Evolutionary conservation across 768 basidiomycete genomes (phyloP), one percentile per base, ranked within the genome.

Genomic region (Suillus fuscotomentosus): DNA sequence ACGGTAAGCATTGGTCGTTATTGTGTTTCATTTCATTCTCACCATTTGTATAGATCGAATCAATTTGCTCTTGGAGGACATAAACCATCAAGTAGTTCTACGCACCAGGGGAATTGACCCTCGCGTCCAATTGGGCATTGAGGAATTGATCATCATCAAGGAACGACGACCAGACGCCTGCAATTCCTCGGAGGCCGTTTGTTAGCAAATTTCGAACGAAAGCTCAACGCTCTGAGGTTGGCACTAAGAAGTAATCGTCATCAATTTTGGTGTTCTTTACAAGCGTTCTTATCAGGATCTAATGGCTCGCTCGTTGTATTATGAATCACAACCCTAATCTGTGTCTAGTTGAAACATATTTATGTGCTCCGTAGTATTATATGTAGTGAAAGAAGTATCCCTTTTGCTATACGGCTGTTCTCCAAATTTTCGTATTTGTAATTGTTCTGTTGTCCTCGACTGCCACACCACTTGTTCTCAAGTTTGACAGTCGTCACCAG

Each of bases 141-240:
- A 31, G 31, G 31, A 31, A 31, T 31, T 31, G 31, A 31, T 31
- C 6, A 31, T 31, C 31, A 31, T 31, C 31, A 31, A 31, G 31
- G 6, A 31, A 31, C 36, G 36, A 38, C 36, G 1, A 36, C 9
- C 2, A 38, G 36, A 38, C 36, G 27, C 60, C 60, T 24, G 59
- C 67, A 2, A 38, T 38, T 27, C 22, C 45, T 24, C 43, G 51
- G n/a, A 70, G 70, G 34, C 56, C 60, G 20, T 43, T 67, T 9
- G 36, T 68, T 34, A 70, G 66, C 45, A 47, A 60, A 9, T 68
- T 43, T 7, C 17, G 17, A 9, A 45, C 43, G 20, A 45, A 39
- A 7, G 63, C 71, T 34, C 71, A 70, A 55, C 70, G 70, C 54
- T 78, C 79, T 59, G 77, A 77, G 48, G 79, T 79, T 61, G 76